Evolutionary conservation across 768 basidiomycete genomes (phyloP), one percentile per base, ranked within the genome.

Genomic region (Plicaturopsis crispa): DNA sequence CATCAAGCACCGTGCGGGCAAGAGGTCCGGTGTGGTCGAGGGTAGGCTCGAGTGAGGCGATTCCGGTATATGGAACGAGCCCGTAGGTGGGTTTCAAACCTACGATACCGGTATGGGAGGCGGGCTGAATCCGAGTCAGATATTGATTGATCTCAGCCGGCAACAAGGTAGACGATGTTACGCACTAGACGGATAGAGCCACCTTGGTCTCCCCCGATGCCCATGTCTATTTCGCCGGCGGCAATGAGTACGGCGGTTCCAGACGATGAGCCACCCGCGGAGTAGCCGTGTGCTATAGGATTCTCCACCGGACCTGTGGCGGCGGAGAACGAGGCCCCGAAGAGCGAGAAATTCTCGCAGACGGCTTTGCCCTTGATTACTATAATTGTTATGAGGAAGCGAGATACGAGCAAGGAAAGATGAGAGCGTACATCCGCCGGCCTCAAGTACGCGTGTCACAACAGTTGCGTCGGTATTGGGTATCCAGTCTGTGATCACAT

Each of bases 261-360:
- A 14, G 33, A 34, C 6, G 39, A 40, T 18, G 31, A 32, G 7
- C 39, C 39, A 12, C 32, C 39, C 14, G 33, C 24, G 17, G 31
- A 33, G 16, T 35, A 40, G 19, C 39, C 39, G 23, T 17, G 33
- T 2, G 39, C 39, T 5, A 35, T 26, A 11, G 33, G 39, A 19
- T 40, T 40, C 13, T 40, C 33, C 14, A 19, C 10, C 23, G 45
- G 42, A 7, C 38, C 47, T 13, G 45, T 30, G 1, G 47, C 41
- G 33, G 45, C 45, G n/a, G 47, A 45, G 35, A 42, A 47, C 41
- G 48, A 46, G 54, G 31, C 43, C 12, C 20, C 33, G 14, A 24
- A 34, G 23, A 40, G 6, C 13, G 39, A 40, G 19, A 40, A 19
- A 18, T 40, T 40, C 19, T 40, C 39, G n/a, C 39, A 40, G 4